Evolutionary conservation across 768 basidiomycete genomes (phyloP).

Genomic region (Amanita pseudoporphyria): DNA sequence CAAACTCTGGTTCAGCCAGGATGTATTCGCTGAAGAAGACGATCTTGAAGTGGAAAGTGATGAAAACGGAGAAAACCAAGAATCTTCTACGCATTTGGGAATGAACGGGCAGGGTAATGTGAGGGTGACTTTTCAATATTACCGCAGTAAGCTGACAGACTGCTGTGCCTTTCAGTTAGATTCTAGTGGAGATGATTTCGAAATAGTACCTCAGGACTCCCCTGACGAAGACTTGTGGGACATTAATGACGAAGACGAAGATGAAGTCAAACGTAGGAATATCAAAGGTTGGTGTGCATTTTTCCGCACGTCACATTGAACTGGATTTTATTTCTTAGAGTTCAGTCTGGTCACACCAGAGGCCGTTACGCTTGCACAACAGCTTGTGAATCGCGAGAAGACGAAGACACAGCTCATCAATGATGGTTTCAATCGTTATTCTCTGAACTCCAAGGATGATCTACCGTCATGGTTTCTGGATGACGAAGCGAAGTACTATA

Average conservation of each 20-base stretch:
- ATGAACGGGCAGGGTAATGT: conserved; percentile 12
- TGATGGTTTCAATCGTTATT: conserved; percentile 92
- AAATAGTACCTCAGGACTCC: conserved; percentile 59
- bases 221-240: conserved; percentile 66
- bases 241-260: conserved; percentile 66
- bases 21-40: conserved; percentile 66
- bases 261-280: conserved; percentile 52
- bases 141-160: neutral
- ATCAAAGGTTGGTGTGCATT: conserved; percentile 48
- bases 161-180: neutral
- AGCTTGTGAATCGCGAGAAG: conserved; percentile 82
- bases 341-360: conserved; percentile 80
- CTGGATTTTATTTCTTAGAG: conserved; percentile 32
- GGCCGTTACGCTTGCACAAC: conserved; percentile 85
- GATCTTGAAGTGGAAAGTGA: conserved; percentile 16
- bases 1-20: conserved; percentile 94
- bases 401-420: conserved; percentile 87
- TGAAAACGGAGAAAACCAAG: conserved; percentile 25
- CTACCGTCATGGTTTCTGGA: conserved; percentile 97
- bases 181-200: conserved; percentile 46
- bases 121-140: neutral
- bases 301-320: neutral
- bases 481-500: conserved; percentile 90
- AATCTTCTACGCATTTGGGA: conserved; percentile 17
- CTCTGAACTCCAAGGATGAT: conserved; percentile 84